Evolutionary conservation across 169 alveolate species (phyloP).

Genomic region (Eimeria necatrix): DNA sequence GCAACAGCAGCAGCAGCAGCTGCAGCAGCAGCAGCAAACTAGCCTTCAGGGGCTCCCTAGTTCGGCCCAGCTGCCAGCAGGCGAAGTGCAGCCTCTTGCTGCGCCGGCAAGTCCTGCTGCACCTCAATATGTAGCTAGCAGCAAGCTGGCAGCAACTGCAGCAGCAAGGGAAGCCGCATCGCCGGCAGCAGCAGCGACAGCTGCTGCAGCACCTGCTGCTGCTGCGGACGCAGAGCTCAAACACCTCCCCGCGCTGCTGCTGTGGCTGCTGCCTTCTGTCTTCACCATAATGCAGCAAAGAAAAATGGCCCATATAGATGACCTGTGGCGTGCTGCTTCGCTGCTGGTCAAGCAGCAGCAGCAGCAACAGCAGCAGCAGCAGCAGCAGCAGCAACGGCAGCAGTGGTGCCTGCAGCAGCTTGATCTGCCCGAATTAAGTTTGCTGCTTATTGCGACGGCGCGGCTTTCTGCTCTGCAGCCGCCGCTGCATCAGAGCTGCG

Average conservation of each 20-base stretch:
- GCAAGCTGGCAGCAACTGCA: background rate
- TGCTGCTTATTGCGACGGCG: conserved; percentile 35
- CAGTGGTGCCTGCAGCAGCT: conserved; percentile 7
- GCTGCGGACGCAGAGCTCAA: conserved; percentile 18
- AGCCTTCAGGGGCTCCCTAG: background rate
- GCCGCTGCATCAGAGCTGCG: background rate
- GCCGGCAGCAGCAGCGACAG: background rate
- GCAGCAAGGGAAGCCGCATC: conserved; percentile 35
- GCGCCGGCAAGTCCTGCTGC: background rate
- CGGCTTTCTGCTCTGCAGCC: conserved; percentile 32
- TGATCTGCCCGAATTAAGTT: conserved; percentile 51
- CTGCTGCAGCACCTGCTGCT: conserved; percentile 9
- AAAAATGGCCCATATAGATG: background rate
- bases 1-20: background rate
- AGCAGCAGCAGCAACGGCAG: conserved; percentile 4
- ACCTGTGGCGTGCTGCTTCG: conserved; percentile 12
- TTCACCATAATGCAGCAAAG: background rate
- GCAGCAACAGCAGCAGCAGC: conserved; percentile 27
- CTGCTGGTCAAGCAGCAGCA: conserved; percentile 56
- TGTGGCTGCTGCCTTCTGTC: conserved; percentile 60
- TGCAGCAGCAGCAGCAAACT: background rate
- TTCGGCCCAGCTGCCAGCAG: background rate
- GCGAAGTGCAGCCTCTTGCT: background rate
- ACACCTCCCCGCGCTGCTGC: conserved; percentile 45
- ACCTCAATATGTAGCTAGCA: background rate